These are phyloP conservation scores for Hirsutella minnesotensis DNA, from an alignment of 2,329 filamentous ascomycete species.

Conservation along the genomic window DNA sequence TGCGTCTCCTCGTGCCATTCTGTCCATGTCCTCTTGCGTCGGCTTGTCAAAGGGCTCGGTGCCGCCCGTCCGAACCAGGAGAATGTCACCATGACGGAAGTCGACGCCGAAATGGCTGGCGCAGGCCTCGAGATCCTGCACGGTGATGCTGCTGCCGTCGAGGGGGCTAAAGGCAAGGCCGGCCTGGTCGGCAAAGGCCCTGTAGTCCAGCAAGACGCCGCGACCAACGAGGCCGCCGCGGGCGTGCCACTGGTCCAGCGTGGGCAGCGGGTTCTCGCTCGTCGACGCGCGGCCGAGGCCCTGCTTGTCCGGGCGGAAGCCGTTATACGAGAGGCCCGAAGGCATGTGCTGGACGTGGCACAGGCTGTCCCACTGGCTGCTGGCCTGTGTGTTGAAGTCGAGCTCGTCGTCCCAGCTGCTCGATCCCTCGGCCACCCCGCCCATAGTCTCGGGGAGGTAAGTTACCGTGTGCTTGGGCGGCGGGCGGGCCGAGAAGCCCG, in stretches of 20 bases:
- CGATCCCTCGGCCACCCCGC: constrained; percentile 5
- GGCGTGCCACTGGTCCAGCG: constrained; percentile 36
- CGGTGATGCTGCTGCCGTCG: constrained; percentile 38
- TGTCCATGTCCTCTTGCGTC: constrained; percentile 13
- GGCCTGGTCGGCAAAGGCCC: constrained; percentile 35
- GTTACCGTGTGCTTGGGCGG: constrained; percentile 22
- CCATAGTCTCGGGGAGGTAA: constrained; percentile 15
- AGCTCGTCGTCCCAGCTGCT: constrained; percentile 36
- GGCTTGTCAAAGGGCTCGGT: constrained; percentile 44
- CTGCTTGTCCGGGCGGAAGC: constrained; percentile 24
- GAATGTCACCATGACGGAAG: constrained; percentile 53
- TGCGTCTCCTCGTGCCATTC: constrained; percentile 14
- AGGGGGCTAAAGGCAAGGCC: constrained; percentile 39
- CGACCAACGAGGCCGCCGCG: constrained; percentile 40
- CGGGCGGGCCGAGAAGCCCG: constrained; percentile 22
- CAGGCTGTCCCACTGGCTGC: constrained; percentile 45
- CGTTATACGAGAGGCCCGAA: constrained; percentile 37
- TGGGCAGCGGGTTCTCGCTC: constrained; percentile 15
- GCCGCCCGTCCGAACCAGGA: constrained; percentile 53
- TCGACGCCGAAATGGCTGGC: constrained; percentile 49
- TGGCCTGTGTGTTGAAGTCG: constrained; percentile 42
- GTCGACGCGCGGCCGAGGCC: constrained; percentile 14
- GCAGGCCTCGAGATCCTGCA: constrained; percentile 43
- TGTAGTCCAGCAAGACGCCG: constrained; percentile 45
- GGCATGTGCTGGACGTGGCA: constrained; percentile 33